phyloP scores from a whole-genome alignment of 2,329 filamentous ascomycete species.

The Stemphylium lycopersici region DNA sequence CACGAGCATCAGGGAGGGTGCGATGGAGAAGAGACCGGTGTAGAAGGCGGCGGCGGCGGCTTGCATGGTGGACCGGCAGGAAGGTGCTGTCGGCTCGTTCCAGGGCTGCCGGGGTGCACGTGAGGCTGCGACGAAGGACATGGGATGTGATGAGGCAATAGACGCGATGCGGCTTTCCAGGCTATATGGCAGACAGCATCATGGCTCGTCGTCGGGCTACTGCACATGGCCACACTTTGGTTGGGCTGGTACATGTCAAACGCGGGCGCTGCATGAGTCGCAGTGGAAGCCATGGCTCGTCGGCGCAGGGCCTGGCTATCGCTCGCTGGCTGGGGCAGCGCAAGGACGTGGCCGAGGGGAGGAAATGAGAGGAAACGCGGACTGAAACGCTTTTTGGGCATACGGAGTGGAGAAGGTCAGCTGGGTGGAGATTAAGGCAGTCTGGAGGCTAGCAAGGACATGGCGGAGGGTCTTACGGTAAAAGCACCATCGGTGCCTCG shows the following conservation, averaged over 20 bases:
- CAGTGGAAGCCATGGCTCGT: conserved; percentile 4
- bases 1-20: no score
- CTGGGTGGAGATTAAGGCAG: conserved; percentile 7
- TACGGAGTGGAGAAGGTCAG: conserved; percentile 1
- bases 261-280: conserved; percentile 16
- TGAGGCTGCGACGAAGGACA: not conserved
- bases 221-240: conserved; percentile 1
- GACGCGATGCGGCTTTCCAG: no score
- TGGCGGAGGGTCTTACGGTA: conserved; percentile 4
- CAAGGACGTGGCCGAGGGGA: conserved; percentile 8
- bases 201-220: not conserved
- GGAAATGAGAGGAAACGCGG: conserved; percentile 16
- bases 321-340: not conserved
- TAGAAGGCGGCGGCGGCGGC: no score
- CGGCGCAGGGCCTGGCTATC: not conserved
- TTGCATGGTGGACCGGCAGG: no score
- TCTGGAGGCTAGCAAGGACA: conserved; percentile 8
- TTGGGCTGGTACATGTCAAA: conserved; percentile 12
- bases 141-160: not conserved
- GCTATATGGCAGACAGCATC: not conserved
- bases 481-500: not conserved
- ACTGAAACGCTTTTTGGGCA: conserved; percentile 13
- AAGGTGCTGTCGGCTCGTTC: no score
- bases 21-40: no score
- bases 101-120: no score